Percentiles rank a stretch among this genome's conserved stretches.
phyloP scores from a whole-genome alignment of 768 basidiomycete species.

The Candolleomyces aberdarensis region DNA sequence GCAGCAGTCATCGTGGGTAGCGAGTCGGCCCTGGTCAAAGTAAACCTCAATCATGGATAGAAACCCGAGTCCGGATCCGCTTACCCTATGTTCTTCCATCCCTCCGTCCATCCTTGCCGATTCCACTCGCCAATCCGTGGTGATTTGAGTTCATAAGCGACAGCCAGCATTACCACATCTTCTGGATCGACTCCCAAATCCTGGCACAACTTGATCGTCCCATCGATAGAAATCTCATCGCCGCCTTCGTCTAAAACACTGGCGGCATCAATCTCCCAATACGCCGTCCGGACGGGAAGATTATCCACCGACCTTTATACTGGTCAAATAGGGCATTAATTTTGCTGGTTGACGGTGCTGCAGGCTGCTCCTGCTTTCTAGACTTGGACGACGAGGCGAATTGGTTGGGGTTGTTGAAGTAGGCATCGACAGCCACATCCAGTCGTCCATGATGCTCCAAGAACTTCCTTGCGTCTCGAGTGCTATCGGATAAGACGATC shows the following conservation, averaged over 20 bases:
- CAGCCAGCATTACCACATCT: conserved; percentile 76
- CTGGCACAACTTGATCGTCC: conserved; percentile 74
- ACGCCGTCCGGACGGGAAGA: not conserved
- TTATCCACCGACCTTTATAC: conserved; percentile 54
- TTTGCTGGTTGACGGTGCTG: conserved; percentile 48
- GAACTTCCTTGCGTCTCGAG: conserved; percentile 63
- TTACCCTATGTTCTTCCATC: conserved; percentile 73
- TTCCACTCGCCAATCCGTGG: conserved; percentile 72
- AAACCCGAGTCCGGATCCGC: not conserved
- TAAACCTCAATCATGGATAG: not conserved
- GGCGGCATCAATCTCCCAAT: not conserved
- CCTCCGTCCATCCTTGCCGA: conserved; percentile 70
- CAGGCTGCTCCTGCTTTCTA: conserved; percentile 17
- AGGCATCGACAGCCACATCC: conserved; percentile 74
- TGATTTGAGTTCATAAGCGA: conserved; percentile 81
- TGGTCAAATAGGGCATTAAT: conserved; percentile 57
- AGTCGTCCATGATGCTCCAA: conserved; percentile 67
- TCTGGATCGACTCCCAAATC: conserved; percentile 72
- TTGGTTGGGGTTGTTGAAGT: conserved; percentile 53
- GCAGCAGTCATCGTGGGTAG: conserved; percentile 56
- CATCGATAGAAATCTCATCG: conserved; percentile 70
- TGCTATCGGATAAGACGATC: conserved; percentile 28
- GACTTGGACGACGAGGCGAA: conserved; percentile 17
- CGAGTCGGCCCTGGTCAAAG: conserved; percentile 54
- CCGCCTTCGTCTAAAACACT: conserved; percentile 45